phyloP scores from a whole-genome alignment of 73 alveolate species.

The Paramecium caudatum region DNA sequence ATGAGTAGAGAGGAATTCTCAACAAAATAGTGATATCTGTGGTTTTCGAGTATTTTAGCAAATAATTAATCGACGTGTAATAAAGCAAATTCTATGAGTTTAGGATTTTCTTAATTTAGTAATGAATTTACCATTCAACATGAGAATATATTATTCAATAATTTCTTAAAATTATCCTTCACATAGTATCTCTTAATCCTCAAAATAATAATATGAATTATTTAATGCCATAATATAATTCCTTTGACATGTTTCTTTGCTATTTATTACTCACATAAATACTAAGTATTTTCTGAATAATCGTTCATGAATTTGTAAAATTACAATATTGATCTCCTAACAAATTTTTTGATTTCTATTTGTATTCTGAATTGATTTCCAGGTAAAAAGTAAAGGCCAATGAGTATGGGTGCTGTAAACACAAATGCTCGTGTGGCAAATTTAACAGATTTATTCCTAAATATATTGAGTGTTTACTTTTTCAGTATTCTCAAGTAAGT shows the following conservation, averaged over 20 bases:
- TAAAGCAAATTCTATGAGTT: not conserved
- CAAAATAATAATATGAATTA: not conserved
- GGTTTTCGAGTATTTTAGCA: not conserved
- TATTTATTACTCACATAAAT: not conserved
- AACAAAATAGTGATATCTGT: constrained; percentile 8
- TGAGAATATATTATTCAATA: not conserved
- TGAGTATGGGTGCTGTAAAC: not conserved
- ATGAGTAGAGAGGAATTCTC: constrained; percentile 7
- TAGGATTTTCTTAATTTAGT: not conserved
- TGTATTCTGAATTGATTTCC: not conserved
- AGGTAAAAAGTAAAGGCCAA: not conserved
- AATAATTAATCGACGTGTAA: not conserved
- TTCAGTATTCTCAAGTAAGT: not conserved
- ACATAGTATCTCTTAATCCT: not conserved
- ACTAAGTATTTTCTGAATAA: constrained; percentile 16
- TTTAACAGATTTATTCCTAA: constrained; percentile 13
- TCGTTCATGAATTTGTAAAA: constrained; percentile 9
- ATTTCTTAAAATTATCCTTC: not conserved
- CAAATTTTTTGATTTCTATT: not conserved
- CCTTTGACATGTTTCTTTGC: too few relatives aligned
- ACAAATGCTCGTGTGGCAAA: not conserved
- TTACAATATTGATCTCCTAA: not conserved
- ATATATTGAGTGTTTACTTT: not conserved
- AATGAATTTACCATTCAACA: constrained; percentile 17
- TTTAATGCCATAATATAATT: not conserved